Conservation (phyloP, 768 basidiomycete species). For the Pisolithus albus region DNA sequence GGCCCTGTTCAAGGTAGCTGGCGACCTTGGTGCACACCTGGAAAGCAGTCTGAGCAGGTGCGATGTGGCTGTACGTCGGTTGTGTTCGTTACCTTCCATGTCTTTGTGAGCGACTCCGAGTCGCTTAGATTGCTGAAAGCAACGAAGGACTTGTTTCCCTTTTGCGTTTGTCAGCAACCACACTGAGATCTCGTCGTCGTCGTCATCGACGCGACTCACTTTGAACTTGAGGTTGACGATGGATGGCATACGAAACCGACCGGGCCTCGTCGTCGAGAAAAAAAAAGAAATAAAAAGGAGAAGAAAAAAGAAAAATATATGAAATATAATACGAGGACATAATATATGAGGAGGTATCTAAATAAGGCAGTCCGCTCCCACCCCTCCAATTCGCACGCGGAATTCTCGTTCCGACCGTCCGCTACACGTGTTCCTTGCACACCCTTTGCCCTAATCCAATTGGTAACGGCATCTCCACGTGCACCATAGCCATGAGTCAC, state of each 20-base stretch:
- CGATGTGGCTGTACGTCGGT: too few relatives aligned
- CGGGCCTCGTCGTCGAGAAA: too few relatives aligned
- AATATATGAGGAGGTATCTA: too few relatives aligned
- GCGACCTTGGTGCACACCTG: slow-evolving; percentile 89
- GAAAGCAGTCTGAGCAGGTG: background rate
- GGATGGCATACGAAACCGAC: slow-evolving; percentile 49
- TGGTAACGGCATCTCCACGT: too few relatives aligned
- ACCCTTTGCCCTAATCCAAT: too few relatives aligned
- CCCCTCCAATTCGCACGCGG: background rate
- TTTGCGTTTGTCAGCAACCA: background rate
- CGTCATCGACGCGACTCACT: slow-evolving; percentile 29
- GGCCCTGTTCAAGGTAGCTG: slow-evolving; percentile 84
- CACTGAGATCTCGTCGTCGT: slow-evolving; percentile 9
- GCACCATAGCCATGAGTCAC: too few relatives aligned
- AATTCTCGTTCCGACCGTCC: too few relatives aligned
- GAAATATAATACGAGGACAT: too few relatives aligned
- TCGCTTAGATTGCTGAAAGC: slow-evolving; percentile 87
- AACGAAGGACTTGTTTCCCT: slow-evolving; percentile 94
- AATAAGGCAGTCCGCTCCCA: too few relatives aligned
- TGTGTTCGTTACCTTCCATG: slow-evolving; percentile 63
- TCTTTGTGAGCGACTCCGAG: slow-evolving; percentile 78
- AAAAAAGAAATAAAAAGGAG: too few relatives aligned
- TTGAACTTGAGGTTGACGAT: slow-evolving; percentile 86
- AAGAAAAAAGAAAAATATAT: too few relatives aligned
- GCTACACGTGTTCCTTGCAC: too few relatives aligned